phyloP scores from a whole-genome alignment of 306 rosid species.

The Psophocarpus tetragonolobus region DNA sequence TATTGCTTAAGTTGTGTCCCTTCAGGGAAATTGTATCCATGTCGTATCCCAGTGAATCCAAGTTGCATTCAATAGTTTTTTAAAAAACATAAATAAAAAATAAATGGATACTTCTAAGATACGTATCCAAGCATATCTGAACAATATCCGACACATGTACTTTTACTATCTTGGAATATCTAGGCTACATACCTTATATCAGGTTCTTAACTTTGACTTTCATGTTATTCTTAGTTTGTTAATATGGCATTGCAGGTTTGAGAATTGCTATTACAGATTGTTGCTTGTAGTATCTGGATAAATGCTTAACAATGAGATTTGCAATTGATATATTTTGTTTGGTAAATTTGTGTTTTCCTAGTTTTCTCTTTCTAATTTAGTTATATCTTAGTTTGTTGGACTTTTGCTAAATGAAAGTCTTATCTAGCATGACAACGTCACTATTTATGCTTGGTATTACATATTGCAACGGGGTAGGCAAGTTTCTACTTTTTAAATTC shows the following conservation, averaged over 20 bases:
- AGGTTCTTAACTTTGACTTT: neutral
- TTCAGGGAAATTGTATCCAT: too few species aligned
- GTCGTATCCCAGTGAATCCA: too few species aligned
- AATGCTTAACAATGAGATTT: conserved; percentile 50
- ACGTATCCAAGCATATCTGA: too few species aligned
- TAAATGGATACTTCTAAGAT: too few species aligned
- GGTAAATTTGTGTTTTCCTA: conserved; percentile 36
- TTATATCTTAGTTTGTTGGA: neutral
- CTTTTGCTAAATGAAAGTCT: conserved; percentile 15
- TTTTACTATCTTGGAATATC: too few species aligned
- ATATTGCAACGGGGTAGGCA: too few species aligned
- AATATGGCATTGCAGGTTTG: conserved; percentile 53
- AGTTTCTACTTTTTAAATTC: too few species aligned
- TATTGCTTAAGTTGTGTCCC: too few species aligned
- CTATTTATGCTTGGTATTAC: conserved; percentile 67
- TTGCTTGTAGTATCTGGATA: conserved; percentile 61
- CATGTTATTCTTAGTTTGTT: conserved; percentile 3
- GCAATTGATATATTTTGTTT: conserved; percentile 72
- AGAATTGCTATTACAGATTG: conserved; percentile 64
- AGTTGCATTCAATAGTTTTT: too few species aligned
- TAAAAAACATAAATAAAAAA: too few species aligned
- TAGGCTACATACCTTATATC: too few species aligned
- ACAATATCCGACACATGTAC: too few species aligned
- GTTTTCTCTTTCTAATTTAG: neutral
- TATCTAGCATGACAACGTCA: conserved; percentile 47